Base-by-base conservation (phyloP, 2,329 filamentous ascomycete genomes). In the Penicillium carneum region DNA sequence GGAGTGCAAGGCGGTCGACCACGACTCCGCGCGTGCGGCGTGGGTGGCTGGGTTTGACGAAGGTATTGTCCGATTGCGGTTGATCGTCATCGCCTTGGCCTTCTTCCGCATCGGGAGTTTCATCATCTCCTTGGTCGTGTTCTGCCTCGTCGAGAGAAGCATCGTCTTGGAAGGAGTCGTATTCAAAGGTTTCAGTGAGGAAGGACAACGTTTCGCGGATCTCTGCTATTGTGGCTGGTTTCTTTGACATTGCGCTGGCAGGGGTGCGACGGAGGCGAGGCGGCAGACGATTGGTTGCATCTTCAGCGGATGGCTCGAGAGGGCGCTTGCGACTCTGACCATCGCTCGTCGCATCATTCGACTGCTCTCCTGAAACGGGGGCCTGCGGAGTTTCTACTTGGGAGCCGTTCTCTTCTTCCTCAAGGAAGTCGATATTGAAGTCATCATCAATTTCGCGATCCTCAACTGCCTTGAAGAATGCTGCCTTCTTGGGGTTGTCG, bases 391-490 rank as follows among this genome's bases (percentile, higher is more conserved):
- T 47, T 12, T 69, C 66, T 11, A 74, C 72, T 57, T 84, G 80
- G 0, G 80, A 82, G 45, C 78, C 78, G 20, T 72, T 68, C 10
- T 80, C 73, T 18, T 70, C 65, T 29, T 76, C 72, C 60, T 88
- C 86, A 9, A 92, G 79, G 70, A 96, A 90, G 67, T 93, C 90
- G 76, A 90, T 86, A 57, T 92, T 90, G 57, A 95, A 89, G 47
- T 91, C 90, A 62, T 84, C 83, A 23, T 84, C 83, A n/a, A 69
- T 84, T 83, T 89, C 90, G 51, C 86, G 86, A 73, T 97, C 93
- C 71, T 97, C 93, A 54, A 99, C 91, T 7, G 92, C 92, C 66
- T 88, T 88, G 69, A 99, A 84, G 80, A 99, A 99, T 0, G 95
- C 95, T 63, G 90, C 86, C 74, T 93, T 94, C 74, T 94, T 93